phyloP scores from a whole-genome alignment of 2,329 filamentous ascomycete species.

The Talaromyces albobiverticillius region DNA sequence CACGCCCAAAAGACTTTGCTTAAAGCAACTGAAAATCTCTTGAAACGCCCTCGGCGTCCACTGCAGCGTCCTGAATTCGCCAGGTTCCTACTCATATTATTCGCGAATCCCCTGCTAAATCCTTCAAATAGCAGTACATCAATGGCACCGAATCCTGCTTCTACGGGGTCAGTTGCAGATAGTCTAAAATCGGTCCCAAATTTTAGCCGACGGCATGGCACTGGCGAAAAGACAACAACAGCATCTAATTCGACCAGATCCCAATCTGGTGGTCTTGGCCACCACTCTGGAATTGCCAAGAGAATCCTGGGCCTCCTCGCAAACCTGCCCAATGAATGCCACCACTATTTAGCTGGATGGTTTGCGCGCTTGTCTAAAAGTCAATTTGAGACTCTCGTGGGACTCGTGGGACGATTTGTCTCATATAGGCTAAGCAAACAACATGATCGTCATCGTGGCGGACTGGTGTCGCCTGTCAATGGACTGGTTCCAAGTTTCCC shows the following conservation, averaged over 20 bases:
- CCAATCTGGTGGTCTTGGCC: slow-evolving; percentile 50
- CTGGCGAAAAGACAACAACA: slow-evolving; percentile 20
- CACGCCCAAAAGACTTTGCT: slow-evolving; percentile 69
- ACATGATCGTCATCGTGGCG: slow-evolving; percentile 62
- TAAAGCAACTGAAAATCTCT: slow-evolving; percentile 72
- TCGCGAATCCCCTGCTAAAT: slow-evolving; percentile 75
- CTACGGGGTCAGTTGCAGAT: background rate
- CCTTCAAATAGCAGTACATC: slow-evolving; percentile 22
- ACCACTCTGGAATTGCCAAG: slow-evolving; percentile 82
- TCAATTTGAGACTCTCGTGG: slow-evolving; percentile 70
- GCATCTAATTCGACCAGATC: slow-evolving; percentile 19
- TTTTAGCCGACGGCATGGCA: slow-evolving; percentile 14
- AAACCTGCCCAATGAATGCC: slow-evolving; percentile 71
- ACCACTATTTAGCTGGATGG: slow-evolving; percentile 75
- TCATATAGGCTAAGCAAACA: slow-evolving; percentile 75
- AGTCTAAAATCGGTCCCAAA: slow-evolving; percentile 6
- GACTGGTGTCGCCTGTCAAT: slow-evolving; percentile 54
- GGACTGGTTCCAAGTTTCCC: slow-evolving; percentile 72
- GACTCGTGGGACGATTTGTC: slow-evolving; percentile 73
- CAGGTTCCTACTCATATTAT: slow-evolving; percentile 73
- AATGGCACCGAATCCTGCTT: slow-evolving; percentile 14
- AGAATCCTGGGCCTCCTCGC: slow-evolving; percentile 76
- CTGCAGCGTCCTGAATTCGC: slow-evolving; percentile 67
- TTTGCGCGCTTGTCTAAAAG: slow-evolving; percentile 66
- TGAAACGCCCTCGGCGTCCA: slow-evolving; percentile 74